A percentile compares a stretch with the other conserved stretches of the same genome.
Conservation (phyloP, 495 filamentous ascomycete genomes). For the Pseudoneurospora amorphoporcata region DNA sequence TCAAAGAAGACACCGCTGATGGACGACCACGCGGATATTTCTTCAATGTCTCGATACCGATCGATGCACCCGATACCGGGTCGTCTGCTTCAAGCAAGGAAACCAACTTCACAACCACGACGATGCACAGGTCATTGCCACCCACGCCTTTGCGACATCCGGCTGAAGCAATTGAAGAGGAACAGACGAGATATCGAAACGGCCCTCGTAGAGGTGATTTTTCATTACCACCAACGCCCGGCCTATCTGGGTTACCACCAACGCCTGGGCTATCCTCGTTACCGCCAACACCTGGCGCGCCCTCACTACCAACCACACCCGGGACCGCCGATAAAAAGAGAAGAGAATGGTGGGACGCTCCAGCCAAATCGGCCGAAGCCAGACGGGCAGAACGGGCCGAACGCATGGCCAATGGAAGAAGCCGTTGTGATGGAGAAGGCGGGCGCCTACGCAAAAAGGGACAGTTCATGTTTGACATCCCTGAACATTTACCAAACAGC, state of each 20-base stretch:
- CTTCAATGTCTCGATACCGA: conserved; percentile 28
- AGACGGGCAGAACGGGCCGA: neutral
- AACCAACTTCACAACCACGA: neutral
- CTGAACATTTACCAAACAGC: conserved; percentile 55
- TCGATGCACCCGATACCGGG: neutral
- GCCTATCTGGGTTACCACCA: neutral
- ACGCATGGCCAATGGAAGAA: neutral
- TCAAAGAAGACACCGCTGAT: conserved; percentile 20
- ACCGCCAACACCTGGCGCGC: neutral
- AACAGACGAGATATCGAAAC: neutral
- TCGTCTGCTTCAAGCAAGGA: neutral
- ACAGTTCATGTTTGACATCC: conserved; percentile 44
- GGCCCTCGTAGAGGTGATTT: neutral
- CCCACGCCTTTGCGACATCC: neutral
- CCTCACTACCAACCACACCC: neutral
- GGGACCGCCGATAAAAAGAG: neutral
- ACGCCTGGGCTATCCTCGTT: neutral
- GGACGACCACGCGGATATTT: conserved; percentile 35
- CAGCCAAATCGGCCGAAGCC: neutral
- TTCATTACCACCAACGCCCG: neutral
- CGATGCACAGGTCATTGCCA: neutral
- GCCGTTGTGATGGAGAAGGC: neutral
- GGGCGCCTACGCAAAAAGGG: conserved; percentile 3
- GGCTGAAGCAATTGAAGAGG: neutral
- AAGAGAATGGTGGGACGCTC: conserved; percentile 14